Percentiles rank a stretch among this genome's conserved stretches.
Evolutionary conservation across 768 basidiomycete genomes (phyloP).

Genomic region (Imleria badia): DNA sequence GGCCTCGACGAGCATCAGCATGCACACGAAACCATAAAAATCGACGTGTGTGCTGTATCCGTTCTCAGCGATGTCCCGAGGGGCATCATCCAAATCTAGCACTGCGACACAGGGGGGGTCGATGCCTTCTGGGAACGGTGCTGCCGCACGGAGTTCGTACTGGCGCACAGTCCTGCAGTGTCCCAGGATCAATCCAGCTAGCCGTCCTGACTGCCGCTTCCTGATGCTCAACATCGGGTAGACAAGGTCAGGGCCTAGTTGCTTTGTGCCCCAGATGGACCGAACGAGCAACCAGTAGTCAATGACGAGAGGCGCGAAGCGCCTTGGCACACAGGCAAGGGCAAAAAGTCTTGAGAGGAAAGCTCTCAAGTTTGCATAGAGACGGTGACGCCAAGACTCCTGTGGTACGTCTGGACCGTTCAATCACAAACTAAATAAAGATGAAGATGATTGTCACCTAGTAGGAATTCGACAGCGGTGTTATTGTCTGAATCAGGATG

Average conservation of each 20-base stretch:
- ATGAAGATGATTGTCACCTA: not conserved
- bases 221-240: slow-evolving; percentile 5
- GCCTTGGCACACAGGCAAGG: not conserved
- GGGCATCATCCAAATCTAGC: not conserved
- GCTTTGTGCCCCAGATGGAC: not conserved
- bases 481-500: not conserved
- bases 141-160: not conserved
- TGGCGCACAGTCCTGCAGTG: not conserved
- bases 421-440: not conserved
- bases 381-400: not conserved
- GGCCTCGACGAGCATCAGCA: not conserved
- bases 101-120: not conserved
- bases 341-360: not conserved
- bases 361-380: not conserved
- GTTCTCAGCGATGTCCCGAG: not conserved
- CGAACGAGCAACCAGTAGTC: not conserved
- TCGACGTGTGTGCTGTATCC: not conserved
- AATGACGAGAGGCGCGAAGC: not conserved
- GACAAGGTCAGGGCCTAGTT: not conserved
- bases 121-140: not conserved
- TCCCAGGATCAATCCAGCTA: not conserved
- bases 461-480: not conserved
- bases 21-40: not conserved
- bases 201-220: slow-evolving; percentile 1
- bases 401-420: not conserved